A percentile compares a stretch with the other conserved stretches of the same genome.
These are phyloP conservation scores for Puya raimondii DNA, from an alignment of 176 grass and related monocot species.

Conservation along the genomic window DNA sequence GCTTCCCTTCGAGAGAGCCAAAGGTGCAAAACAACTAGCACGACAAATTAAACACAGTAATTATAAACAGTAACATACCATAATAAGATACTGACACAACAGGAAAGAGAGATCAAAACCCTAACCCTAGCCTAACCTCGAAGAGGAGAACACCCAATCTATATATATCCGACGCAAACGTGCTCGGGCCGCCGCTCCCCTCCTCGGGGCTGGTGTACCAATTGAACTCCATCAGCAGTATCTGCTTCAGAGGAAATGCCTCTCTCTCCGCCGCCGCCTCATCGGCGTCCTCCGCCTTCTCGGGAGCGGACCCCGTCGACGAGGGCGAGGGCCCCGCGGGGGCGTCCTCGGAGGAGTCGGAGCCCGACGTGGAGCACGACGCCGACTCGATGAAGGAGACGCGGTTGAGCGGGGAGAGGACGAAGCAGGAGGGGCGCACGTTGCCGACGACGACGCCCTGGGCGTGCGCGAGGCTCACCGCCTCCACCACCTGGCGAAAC, in stretches of 20 bases:
- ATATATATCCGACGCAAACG: slow-evolving; percentile 93
- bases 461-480: slow-evolving; percentile 67
- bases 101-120: slow-evolving; percentile 7
- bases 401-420: slow-evolving; percentile 68
- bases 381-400: slow-evolving; percentile 96
- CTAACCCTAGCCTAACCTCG: slow-evolving; percentile 45
- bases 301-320: not conserved
- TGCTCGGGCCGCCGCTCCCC: slow-evolving; percentile 20
- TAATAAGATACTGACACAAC: not conserved
- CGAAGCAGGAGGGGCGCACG: slow-evolving; percentile 83
- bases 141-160: slow-evolving; percentile 88
- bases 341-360: slow-evolving; percentile 41
- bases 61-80: not conserved
- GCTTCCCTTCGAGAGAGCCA: slow-evolving; percentile 71
- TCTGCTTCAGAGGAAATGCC: slow-evolving; percentile 70
- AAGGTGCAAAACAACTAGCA: slow-evolving; percentile 76
- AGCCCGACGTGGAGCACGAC: slow-evolving; percentile 62
- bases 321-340: slow-evolving; percentile 14
- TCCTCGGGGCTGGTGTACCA: slow-evolving; percentile 99
- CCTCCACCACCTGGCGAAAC: slow-evolving; percentile 81
- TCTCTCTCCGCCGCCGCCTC: slow-evolving; percentile 25
- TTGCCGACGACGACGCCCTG: slow-evolving; percentile 82
- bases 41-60: not conserved
- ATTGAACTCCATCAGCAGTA: slow-evolving; percentile 66
- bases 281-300: not conserved